Evolutionary conservation across 2,329 filamentous ascomycete species (phyloP), one percentile per base, ranked within the genome.

Genomic region (Aspergillus texensis): DNA sequence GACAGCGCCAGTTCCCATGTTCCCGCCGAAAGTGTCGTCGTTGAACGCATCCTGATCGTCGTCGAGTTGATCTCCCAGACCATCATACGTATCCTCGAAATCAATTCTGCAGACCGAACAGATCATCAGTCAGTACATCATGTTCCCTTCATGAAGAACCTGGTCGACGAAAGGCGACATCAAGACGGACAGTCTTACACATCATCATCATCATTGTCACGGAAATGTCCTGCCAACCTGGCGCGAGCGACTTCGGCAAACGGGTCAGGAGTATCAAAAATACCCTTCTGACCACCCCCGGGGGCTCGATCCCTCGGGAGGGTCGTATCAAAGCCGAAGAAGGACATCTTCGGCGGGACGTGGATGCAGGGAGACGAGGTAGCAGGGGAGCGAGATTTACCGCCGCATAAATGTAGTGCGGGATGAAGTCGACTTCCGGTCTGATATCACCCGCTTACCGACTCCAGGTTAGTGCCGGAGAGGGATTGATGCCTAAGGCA

Each of bases 41-140:
- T 99, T 99, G 84, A 97, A 93, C 57, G 87, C 93, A 82, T 99
- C 95, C 73, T 94, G 92, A 24, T 91, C 90, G 76, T 99, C 94
- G 72, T 97, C 90, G 41, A 99, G 89, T 77, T 91, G 89, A 74
- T 97, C 91, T 62, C 93, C 95, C 46, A 99, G 84, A 21, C 94
- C 94, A 78, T 99, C 95, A 76, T 98, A 98, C 43, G 94, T 98
- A 75, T 99, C 93, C 72, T 99, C 95, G 71, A 98, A 99, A 72
- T 98, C 91, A 72, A 91, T 86, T 61, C 88, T 91, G 70, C 5
- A 46, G 24, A 56, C 21, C 14, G 59, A 63, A 16, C 5, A 53
- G 34, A 21, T 11, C 21, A 39, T 45, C 12, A 30, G 28, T 39
- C 21, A 30, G 52, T 62, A 58, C 60, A 56, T 41, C 43, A 21